Base-by-base conservation (phyloP, 352 stramenopile species). In the Elongisporangium anandrum region DNA sequence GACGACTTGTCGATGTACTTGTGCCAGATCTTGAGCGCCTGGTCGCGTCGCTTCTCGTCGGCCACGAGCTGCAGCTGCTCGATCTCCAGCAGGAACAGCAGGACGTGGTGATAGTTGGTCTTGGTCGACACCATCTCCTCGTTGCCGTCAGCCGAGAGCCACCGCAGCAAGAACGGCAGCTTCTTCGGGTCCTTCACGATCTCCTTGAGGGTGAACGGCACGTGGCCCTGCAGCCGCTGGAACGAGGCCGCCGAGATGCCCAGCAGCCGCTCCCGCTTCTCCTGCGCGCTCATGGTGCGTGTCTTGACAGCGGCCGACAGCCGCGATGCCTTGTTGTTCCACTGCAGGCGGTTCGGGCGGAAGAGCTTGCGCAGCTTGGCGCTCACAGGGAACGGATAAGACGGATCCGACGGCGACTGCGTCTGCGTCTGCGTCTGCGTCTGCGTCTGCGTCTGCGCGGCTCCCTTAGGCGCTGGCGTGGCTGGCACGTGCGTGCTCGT, bases 151-250 rank as follows among this genome's bases (percentile, higher is more conserved):
- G 67, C 64, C 1, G 78, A 89, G 21, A 95, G 79, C 79, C 81
- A 95, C 16, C 83, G 77, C 54, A 94, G 61, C 47, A 95, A 52
- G 60, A 86, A 95, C 50, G 84, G 86, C 48, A 95, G 68, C 52
- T 90, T 95, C 65, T 94, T 95, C 5, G 83, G 77, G 63, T 95
- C 86, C 34, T 91, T 90, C 4, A 94, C 82, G 55, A 95, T 87
- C 56, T 94, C 83, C 51, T 92, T 88, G 19, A 94, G 75, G 21
- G 85, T 88, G 57, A 90, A 90, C 6, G 81, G 85, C 57, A 91
- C 77, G 65, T 94, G 83, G 53, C 79, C 81, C 63, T 92, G 85
- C 38, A 94, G 62, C 5, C 76, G 72, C 62, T 90, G 73, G 68
- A 88, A 89, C 41, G 75, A 90, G n/a, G 69, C 74, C 1, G 67